Percentiles rank a stretch among this genome's conserved stretches.
phyloP scores from a whole-genome alignment of 345 rosid genomes.

The Eucalyptus regnans region DNA sequence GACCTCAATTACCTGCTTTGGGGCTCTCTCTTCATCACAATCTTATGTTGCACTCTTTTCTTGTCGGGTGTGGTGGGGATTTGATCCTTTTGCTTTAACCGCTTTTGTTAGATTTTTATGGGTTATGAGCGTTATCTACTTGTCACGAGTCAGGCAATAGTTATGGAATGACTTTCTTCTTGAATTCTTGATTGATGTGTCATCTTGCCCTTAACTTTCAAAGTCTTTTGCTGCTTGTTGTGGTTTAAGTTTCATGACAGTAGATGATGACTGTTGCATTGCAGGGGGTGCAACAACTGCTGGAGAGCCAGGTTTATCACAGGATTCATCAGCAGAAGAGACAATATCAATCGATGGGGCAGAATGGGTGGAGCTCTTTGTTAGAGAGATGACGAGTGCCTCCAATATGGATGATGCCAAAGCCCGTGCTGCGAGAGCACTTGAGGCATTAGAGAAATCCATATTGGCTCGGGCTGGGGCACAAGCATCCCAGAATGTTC shows the following conservation, averaged over 20 bases:
- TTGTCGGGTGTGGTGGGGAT: neutral
- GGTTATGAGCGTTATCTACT: neutral
- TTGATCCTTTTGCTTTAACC: neutral
- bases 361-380: slow-evolving; percentile 83
- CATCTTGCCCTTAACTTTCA: neutral
- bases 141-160: neutral
- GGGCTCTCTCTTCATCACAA: neutral
- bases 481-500: slow-evolving; percentile 39
- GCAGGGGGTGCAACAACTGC: neutral
- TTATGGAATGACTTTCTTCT: neutral
- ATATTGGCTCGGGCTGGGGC: slow-evolving; percentile 47
- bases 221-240: neutral
- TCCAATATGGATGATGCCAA: slow-evolving; percentile 70
- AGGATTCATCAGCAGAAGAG: slow-evolving; percentile 15
- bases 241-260: neutral
- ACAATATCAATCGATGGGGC: slow-evolving; percentile 36
- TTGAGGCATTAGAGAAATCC: slow-evolving; percentile 71
- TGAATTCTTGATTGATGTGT: neutral
- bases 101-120: neutral
- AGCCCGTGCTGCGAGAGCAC: slow-evolving; percentile 71
- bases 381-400: slow-evolving; percentile 62
- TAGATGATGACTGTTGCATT: neutral
- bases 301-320: slow-evolving; percentile 12
- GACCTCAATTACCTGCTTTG: neutral
- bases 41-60: neutral